These are phyloP conservation scores for Termitomyces sp. DNA, from an alignment of 768 basidiomycete genomes.

Conservation along the genomic window DNA sequence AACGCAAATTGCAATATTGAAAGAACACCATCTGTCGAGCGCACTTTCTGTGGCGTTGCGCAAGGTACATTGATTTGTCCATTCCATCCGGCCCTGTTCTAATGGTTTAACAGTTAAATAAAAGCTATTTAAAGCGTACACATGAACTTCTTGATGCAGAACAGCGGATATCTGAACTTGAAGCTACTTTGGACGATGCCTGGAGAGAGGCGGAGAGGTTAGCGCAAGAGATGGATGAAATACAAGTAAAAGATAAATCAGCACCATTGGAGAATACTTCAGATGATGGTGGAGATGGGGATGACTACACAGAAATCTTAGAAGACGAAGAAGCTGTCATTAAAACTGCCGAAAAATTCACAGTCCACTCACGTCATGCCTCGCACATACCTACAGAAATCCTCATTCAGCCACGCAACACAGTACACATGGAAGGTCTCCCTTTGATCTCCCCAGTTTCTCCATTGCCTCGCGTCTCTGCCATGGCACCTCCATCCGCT, in stretches of 20 bases:
- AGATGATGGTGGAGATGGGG: slow-evolving; percentile 24
- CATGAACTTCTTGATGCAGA: slow-evolving; percentile 46
- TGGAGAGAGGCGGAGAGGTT: slow-evolving; percentile 75
- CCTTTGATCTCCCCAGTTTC: slow-evolving; percentile 13
- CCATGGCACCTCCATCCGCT: neutral
- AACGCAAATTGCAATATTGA: slow-evolving; percentile 51
- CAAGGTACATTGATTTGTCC: slow-evolving; percentile 36
- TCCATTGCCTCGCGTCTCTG: slow-evolving; percentile 11
- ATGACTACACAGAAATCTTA: slow-evolving; percentile 8
- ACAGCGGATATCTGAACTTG: slow-evolving; percentile 45
- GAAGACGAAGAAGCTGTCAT: slow-evolving; percentile 30
- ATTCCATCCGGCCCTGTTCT: neutral
- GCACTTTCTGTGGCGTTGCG: slow-evolving; percentile 72
- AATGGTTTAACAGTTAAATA: slow-evolving; percentile 43
- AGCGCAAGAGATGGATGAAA: slow-evolving; percentile 65
- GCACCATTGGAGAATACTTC: slow-evolving; percentile 1
- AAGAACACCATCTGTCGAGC: slow-evolving; percentile 68
- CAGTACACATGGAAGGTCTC: slow-evolving; percentile 9
- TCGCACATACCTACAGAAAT: slow-evolving; percentile 7
- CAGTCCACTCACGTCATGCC: slow-evolving; percentile 23
- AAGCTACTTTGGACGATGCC: slow-evolving; percentile 72
- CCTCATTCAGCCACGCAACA: slow-evolving; percentile 9
- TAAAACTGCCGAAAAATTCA: slow-evolving; percentile 39
- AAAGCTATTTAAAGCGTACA: slow-evolving; percentile 61
- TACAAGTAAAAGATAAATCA: slow-evolving; percentile 32